Base-by-base conservation (phyloP, 1,139 yeast species). In the Yamadazyma dushanensis region DNA sequence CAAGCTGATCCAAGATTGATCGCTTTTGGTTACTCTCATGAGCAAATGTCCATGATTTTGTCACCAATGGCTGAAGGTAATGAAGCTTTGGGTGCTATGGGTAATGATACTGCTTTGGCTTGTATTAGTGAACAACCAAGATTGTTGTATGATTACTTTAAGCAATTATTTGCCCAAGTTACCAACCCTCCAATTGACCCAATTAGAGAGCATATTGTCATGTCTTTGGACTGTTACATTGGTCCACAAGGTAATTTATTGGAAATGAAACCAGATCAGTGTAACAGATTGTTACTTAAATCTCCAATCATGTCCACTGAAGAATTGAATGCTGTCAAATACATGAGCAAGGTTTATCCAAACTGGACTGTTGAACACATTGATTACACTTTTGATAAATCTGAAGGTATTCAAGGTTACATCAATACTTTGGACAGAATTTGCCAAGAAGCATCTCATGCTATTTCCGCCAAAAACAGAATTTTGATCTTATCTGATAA, bases 101-200 rank as follows among this genome's bases (percentile, higher is more conserved):
- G 98, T 74, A 90, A 90, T 58, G 98, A 92, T 58, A 82, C 92
- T 40, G 95, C 97, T n/a, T 73, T 92, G 49, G 97, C 98, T 2
- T 92, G 98, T 66, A 69, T 92, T 49, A 84, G 96, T 32, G 92
- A 87, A 56, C 95, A 89, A 63, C 97, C 98, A 33, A 84, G 84
- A 50, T 70, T 92, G 47, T 70, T 88, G 48, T 92, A 85, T 60
- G 98, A 92, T 57, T 92, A 92, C 67, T 92, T 92, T 74, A 83
- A 96, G 56, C 96, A 92, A 63, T 76, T 92, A 54, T 92, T 92
- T 65, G 98, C 98, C 26, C 98, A 92, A 67, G 98, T 92, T 39
- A 92, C 98, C 28, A 92, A 92, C 64, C 98, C 98, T 42, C 98
- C 98, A 39, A 92, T 92, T 57, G 98, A 92, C 61, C 97, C 98